Percentiles rank a stretch among this genome's conserved stretches.
Conservation (phyloP, 331 rosid genomes). For the Quercus phellos region DNA sequence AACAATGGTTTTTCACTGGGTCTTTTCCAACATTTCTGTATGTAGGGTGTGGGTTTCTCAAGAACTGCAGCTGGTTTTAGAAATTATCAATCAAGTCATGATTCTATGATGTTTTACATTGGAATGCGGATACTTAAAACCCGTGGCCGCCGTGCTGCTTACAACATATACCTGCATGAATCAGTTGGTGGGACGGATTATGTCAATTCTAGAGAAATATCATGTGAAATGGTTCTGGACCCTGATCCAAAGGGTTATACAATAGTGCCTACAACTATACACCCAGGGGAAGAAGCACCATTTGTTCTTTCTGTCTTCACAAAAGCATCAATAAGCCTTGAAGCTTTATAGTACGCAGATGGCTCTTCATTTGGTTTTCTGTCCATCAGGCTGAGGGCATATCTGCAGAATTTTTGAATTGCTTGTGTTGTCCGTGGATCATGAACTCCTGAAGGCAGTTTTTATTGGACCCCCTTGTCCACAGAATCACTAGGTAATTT, state of each 20-base stretch:
- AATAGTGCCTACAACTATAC: slow-evolving; percentile 96
- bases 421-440: slow-evolving; percentile 53
- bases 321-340: slow-evolving; percentile 86
- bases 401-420: slow-evolving; percentile 32
- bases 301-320: slow-evolving; percentile 98
- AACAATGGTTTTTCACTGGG: not conserved
- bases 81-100: slow-evolving; percentile 98
- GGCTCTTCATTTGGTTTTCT: slow-evolving; percentile 21
- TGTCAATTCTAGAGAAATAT: slow-evolving; percentile 96
- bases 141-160: slow-evolving; percentile 93
- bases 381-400: slow-evolving; percentile 22
- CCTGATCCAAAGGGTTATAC: slow-evolving; percentile 99
- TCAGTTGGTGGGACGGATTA: slow-evolving; percentile 98
- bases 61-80: slow-evolving; percentile 94
- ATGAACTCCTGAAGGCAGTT: slow-evolving; percentile 20
- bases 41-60: slow-evolving; percentile 97
- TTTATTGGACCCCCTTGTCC: slow-evolving; percentile 16
- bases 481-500: slow-evolving; percentile 35
- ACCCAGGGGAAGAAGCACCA: slow-evolving; percentile 99
- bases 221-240: slow-evolving; percentile 97
- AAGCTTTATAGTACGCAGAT: slow-evolving; percentile 57
- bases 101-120: slow-evolving; percentile 91
- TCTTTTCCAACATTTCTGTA: slow-evolving; percentile 10
- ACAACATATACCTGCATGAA: slow-evolving; percentile 91
- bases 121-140: slow-evolving; percentile 99